Evolutionary conservation across 2,329 filamentous ascomycete species (phyloP).

Genomic region (Lecanicillium sp.): DNA sequence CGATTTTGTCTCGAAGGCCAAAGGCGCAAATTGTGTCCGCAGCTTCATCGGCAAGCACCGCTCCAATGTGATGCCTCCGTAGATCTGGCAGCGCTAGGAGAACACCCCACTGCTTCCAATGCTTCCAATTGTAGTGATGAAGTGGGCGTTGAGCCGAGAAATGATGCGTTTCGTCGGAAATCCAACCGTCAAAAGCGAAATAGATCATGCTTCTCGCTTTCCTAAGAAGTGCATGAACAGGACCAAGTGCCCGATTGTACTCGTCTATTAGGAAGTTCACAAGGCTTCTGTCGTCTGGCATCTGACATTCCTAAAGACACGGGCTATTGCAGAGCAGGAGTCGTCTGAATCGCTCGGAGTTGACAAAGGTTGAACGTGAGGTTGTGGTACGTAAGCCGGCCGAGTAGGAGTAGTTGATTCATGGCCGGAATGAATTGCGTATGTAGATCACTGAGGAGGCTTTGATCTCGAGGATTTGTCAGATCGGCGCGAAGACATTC

Average conservation of each 20-base stretch:
- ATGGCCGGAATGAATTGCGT: neutral
- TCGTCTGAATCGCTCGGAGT: slow-evolving; percentile 1
- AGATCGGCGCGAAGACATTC: slow-evolving; percentile 2
- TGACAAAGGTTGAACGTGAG: neutral
- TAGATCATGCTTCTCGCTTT: slow-evolving; percentile 1
- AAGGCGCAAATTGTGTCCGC: neutral
- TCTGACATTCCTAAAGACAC: neutral
- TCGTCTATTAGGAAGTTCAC: neutral
- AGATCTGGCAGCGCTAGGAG: neutral
- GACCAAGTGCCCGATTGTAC: neutral
- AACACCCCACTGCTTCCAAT: neutral
- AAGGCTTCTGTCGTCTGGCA: slow-evolving; percentile 1
- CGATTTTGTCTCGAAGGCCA: neutral
- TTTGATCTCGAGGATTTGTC: slow-evolving; percentile 1
- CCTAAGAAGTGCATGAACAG: slow-evolving; percentile 1
- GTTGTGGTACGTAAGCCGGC: slow-evolving; percentile 1
- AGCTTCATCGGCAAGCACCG: neutral
- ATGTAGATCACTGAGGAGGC: slow-evolving; percentile 1
- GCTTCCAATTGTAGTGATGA: too few species aligned
- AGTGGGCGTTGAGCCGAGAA: too few species aligned
- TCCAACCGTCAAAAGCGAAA: neutral
- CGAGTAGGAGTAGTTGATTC: neutral
- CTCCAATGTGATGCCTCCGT: neutral
- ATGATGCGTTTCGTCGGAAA: too few species aligned
- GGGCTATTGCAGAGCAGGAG: slow-evolving; percentile 1